These are phyloP conservation scores for Pascua sp. DNA, from an alignment of 1,284 basidiomycete genomes.

Conservation along the genomic window DNA sequence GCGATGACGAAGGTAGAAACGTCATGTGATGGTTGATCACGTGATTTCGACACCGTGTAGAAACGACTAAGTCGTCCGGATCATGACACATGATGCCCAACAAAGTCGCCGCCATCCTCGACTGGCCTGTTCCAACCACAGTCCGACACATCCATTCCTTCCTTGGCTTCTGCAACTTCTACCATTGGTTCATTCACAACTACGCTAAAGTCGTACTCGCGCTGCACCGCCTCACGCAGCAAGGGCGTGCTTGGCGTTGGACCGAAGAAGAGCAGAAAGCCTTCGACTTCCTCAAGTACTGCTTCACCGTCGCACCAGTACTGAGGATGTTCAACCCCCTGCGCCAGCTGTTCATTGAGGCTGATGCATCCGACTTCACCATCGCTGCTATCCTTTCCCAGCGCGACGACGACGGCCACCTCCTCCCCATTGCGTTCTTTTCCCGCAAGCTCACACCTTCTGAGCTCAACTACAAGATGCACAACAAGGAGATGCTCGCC, in stretches of 20 bases:
- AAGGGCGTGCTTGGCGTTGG: too few relatives aligned
- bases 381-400: slow-evolving; percentile 37
- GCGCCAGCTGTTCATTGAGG: slow-evolving; percentile 26
- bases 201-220: slow-evolving; percentile 44
- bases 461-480: slow-evolving; percentile 54
- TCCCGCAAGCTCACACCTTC: slow-evolving; percentile 39
- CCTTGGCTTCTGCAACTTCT: slow-evolving; percentile 52
- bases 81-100: too few relatives aligned
- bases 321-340: slow-evolving; percentile 3
- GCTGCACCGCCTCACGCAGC: too few relatives aligned
- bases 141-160: slow-evolving; percentile 46
- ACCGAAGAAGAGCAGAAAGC: neutral
- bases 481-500: slow-evolving; percentile 55
- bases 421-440: slow-evolving; percentile 47
- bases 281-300: neutral
- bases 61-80: too few relatives aligned
- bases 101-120: slow-evolving; percentile 49
- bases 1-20: too few relatives aligned
- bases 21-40: too few relatives aligned
- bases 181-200: slow-evolving; percentile 48
- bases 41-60: too few relatives aligned
- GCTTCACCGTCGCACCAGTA: neutral
- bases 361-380: slow-evolving; percentile 40
- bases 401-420: slow-evolving; percentile 26
- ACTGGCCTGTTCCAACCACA: slow-evolving; percentile 49